Evolutionary conservation across 768 basidiomycete genomes (phyloP).

Genomic region (Agaricus subrufescens): DNA sequence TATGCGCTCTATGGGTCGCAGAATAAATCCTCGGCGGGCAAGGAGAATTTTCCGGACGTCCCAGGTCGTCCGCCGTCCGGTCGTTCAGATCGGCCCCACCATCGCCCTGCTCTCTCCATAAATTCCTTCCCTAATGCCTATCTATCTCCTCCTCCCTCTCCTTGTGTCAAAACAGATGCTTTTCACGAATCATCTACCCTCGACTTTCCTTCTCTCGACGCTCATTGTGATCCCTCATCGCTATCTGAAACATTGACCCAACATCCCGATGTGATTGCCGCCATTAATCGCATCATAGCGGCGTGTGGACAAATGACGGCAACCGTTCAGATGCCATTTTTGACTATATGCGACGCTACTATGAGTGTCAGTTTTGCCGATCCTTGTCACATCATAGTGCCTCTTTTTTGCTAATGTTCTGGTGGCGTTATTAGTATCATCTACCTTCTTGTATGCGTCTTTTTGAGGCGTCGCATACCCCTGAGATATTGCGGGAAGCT

Average conservation of each 20-base stretch:
- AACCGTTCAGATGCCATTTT: constrained; percentile 63
- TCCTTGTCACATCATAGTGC: not conserved
- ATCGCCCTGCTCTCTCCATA: constrained; percentile 6
- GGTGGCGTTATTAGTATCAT: constrained; percentile 49
- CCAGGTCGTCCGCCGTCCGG: not conserved
- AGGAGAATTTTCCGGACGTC: constrained; percentile 10
- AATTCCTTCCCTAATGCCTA: constrained; percentile 20
- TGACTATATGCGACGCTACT: constrained; percentile 66
- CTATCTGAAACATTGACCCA: constrained; percentile 50
- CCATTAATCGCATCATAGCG: constrained; percentile 61
- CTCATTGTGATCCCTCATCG: constrained; percentile 39
- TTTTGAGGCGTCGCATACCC: constrained; percentile 65
- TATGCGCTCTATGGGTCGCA: constrained; percentile 31
- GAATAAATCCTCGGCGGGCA: constrained; percentile 10
- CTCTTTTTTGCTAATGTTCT: not conserved
- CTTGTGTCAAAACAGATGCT: constrained; percentile 18
- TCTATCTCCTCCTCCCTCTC: constrained; percentile 29
- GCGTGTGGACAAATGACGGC: constrained; percentile 65
- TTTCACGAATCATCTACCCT: constrained; percentile 15
- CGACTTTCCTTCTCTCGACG: constrained; percentile 58
- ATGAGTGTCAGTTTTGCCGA: constrained; percentile 51
- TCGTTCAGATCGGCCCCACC: not conserved
- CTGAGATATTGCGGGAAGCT: constrained; percentile 65
- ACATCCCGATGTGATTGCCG: constrained; percentile 54
- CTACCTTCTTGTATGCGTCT: constrained; percentile 72